phyloP scores from a whole-genome alignment of 352 stramenopile species.

The Globisporangium nagaii region DNA sequence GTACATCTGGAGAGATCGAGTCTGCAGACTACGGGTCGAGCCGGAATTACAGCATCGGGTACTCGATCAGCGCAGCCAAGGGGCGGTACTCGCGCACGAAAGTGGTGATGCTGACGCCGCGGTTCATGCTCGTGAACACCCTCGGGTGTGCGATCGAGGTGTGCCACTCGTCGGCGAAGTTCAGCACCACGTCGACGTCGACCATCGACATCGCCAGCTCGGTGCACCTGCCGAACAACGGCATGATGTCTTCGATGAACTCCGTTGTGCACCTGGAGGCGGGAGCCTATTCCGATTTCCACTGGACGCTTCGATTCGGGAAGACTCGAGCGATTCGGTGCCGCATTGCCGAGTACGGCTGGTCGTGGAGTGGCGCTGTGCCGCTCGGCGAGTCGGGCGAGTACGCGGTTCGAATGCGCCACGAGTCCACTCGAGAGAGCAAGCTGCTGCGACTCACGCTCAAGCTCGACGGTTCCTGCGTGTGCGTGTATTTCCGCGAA shows the following conservation, averaged over 20 bases:
- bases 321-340: constrained; percentile 76
- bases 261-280: constrained; percentile 62
- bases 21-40: constrained; percentile 53
- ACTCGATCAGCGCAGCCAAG: constrained; percentile 71
- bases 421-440: constrained; percentile 73
- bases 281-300: constrained; percentile 79
- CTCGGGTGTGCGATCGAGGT: constrained; percentile 65
- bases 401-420: constrained; percentile 76
- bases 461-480: constrained; percentile 66
- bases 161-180: constrained; percentile 73
- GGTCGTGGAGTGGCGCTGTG: constrained; percentile 82
- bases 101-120: constrained; percentile 81
- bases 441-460: constrained; percentile 76
- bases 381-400: constrained; percentile 72
- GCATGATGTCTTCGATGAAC: constrained; percentile 59
- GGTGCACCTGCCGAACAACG: constrained; percentile 34
- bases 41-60: constrained; percentile 75
- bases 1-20: constrained; percentile 72
- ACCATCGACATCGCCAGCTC: constrained; percentile 35
- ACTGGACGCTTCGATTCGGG: constrained; percentile 68
- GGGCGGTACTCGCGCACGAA: constrained; percentile 81
- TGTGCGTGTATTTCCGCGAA: constrained; percentile 81
- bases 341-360: constrained; percentile 65
- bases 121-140: constrained; percentile 84
- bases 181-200: constrained; percentile 24